phyloP scores from a whole-genome alignment of 176 grass and related monocot genomes.

The Aegilops umbellulata region DNA sequence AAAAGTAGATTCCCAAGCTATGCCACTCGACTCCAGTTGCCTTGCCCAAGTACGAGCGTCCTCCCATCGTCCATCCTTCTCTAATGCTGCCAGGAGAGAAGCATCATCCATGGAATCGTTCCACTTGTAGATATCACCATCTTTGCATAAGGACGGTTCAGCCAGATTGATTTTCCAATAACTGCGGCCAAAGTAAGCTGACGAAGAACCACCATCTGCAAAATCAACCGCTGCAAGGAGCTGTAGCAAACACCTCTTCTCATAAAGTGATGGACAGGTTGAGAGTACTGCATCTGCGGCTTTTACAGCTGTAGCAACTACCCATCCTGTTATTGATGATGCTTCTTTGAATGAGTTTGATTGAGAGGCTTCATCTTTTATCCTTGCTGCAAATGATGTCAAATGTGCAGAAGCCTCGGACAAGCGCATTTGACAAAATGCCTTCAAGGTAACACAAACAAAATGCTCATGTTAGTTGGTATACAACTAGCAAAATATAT shows the following conservation, averaged over 20 bases:
- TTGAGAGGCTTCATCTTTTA: conserved; percentile 75
- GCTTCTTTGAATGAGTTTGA: conserved; percentile 49
- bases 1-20: conserved; percentile 74
- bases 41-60: conserved; percentile 89
- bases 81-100: conserved; percentile 70
- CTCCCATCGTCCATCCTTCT: conserved; percentile 82
- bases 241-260: conserved; percentile 76
- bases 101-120: conserved; percentile 80
- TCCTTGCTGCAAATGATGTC: conserved; percentile 72
- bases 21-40: conserved; percentile 72
- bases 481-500: conserved; percentile 10
- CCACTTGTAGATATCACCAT: conserved; percentile 60
- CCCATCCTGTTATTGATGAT: conserved; percentile 65
- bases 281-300: conserved; percentile 82
- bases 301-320: conserved; percentile 78
- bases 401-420: conserved; percentile 82
- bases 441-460: conserved; percentile 51
- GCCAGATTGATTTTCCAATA: conserved; percentile 94
- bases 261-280: conserved; percentile 85
- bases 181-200: conserved; percentile 68
- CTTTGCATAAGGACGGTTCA: conserved; percentile 67
- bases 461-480: conserved; percentile 30
- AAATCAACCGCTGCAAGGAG: conserved; percentile 89
- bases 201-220: conserved; percentile 78
- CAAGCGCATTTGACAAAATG: conserved; percentile 97